Evolutionary conservation across 2,329 filamentous ascomycete species (phyloP), one percentile per base, ranked within the genome.

Genomic region (Tetracladium maxilliforme): DNA sequence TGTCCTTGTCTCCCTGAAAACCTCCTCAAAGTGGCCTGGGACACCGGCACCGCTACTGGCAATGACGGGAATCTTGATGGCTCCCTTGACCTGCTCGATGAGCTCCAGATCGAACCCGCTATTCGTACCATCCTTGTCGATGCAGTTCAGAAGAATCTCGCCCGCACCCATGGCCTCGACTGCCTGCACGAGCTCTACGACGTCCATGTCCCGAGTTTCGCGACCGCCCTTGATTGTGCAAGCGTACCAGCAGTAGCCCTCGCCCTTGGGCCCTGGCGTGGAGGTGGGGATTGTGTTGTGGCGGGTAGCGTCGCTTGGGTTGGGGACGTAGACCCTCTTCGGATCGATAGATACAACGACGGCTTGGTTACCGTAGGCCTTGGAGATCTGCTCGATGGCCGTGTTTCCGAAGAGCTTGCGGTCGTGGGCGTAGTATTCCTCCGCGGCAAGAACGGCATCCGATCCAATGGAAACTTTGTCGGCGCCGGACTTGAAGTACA

Each of bases 401-500:
- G 87, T 94, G 41, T 66, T 77, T 19, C 87, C 86, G 12, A 66
- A 71, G 18, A 92, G 59, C 28, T 64, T 70, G 37, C 66, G 61
- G 14, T 76, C 77, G 8, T 62, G 59, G 7, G 67, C 63, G 51
- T 86, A 82, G 58, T 92, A 98, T 41, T 87, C 78, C 49, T 95
- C 86, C 0, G 90, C 90, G 16, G 90, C 90, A 22, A 74, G 65
- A 14, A 98, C 92, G 28, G 90, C 90, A 49, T 98, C 90, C 6
- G 80, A 92, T 7, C 90, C 90, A 43, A 98, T 93, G 25, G 81
- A 92, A 28, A 98, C 86, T 56, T 98, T 98, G 58, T 98, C 90
- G 14, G 90, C 90, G 32, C 90, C 90, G 21, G 77, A 86, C 50
- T 87, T 79, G 69, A 98, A 98, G 63, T 98, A 98, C 67, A 95